Conservation (phyloP, 2,329 filamentous ascomycete species). For the Monosporascus sp. region DNA sequence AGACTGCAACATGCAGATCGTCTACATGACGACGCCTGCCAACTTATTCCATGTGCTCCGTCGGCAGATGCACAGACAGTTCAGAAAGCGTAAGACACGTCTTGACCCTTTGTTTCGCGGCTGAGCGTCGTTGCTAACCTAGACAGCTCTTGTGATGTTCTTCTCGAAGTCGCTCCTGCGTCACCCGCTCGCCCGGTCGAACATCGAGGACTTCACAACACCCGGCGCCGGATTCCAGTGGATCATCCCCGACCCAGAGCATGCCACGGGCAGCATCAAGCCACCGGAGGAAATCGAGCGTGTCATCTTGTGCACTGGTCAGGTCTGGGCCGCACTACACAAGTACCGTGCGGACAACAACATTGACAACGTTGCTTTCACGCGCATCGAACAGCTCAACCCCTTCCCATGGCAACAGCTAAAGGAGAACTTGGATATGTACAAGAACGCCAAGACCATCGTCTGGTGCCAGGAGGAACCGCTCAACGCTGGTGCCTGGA, state of each 20-base stretch:
- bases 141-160: conserved; percentile 83
- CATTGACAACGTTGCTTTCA: conserved; percentile 87
- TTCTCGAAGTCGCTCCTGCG: conserved; percentile 97
- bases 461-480: conserved; percentile 98
- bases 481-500: conserved; percentile 94
- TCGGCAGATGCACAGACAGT: conserved; percentile 97
- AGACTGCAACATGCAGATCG: conserved; percentile 99
- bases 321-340: conserved; percentile 84
- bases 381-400: conserved; percentile 94
- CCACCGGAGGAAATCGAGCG: conserved; percentile 83
- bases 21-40: conserved; percentile 91
- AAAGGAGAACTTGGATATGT: conserved; percentile 92
- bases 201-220: conserved; percentile 84
- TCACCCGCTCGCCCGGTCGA: conserved; percentile 85
- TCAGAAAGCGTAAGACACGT: conserved; percentile 83
- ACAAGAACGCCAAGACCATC: conserved; percentile 95
- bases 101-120: neutral
- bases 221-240: conserved; percentile 86
- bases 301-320: conserved; percentile 88
- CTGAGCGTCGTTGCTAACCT: conserved; percentile 17
- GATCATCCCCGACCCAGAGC: conserved; percentile 89
- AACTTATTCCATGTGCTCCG: conserved; percentile 96
- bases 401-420: conserved; percentile 98
- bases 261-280: conserved; percentile 70
- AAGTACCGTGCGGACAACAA: conserved; percentile 87